Conservation (phyloP, 805 yeast genomes). For the Wickerhamiella domercqiae region DNA sequence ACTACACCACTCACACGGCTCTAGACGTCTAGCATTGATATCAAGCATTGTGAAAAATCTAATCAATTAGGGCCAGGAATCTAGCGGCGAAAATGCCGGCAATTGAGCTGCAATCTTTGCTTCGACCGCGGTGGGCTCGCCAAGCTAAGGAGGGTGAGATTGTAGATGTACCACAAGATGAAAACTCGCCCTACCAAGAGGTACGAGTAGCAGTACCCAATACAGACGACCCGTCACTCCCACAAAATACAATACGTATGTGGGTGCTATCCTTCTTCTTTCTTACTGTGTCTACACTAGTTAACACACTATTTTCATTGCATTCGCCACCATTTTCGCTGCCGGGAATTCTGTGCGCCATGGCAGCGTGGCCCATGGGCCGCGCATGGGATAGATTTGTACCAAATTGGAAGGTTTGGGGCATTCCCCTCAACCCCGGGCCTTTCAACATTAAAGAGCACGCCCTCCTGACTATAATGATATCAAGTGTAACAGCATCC, state of each 20-base stretch:
- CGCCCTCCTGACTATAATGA: conserved; percentile 39
- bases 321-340: conserved; percentile 41
- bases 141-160: too few species aligned
- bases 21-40: too few species aligned
- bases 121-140: too few species aligned
- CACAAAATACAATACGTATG: conserved; percentile 40
- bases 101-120: too few species aligned
- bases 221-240: conserved; percentile 34
- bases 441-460: conserved; percentile 52
- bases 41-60: too few species aligned
- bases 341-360: conserved; percentile 40
- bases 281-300: conserved; percentile 42
- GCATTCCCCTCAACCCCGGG: conserved; percentile 39
- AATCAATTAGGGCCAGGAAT: too few species aligned
- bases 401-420: conserved; percentile 23
- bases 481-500: conserved; percentile 22
- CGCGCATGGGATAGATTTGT: conserved; percentile 29
- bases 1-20: too few species aligned
- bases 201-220: conserved; percentile 52
- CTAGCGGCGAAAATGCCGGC: too few species aligned
- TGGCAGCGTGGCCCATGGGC: conserved; percentile 54
- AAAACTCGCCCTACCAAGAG: conserved; percentile 45
- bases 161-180: conserved; percentile 10
- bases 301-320: conserved; percentile 43
- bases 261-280: conserved; percentile 39